phyloP scores from a whole-genome alignment of 306 rosid species.

The Urtica urens region DNA sequence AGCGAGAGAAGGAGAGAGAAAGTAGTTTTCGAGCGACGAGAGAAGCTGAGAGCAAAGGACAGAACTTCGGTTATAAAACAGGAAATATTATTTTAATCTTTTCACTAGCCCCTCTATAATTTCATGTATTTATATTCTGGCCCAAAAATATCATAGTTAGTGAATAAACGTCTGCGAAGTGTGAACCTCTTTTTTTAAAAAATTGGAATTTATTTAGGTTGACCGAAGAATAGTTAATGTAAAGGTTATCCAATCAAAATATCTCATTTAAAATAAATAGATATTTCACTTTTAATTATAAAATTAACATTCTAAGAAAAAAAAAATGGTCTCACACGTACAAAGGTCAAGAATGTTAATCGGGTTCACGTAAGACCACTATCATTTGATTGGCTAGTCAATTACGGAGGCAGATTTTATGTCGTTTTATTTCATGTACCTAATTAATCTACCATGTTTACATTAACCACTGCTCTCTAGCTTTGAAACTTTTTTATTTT shows the following conservation, averaged over 20 bases:
- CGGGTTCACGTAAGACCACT: background rate
- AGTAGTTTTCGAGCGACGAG: background rate
- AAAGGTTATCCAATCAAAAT: background rate
- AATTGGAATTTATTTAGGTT: background rate
- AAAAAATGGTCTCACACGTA: background rate
- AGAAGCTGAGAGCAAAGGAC: slow-evolving; percentile 1
- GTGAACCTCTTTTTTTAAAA: too few species aligned
- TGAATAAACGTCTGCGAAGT: too few species aligned
- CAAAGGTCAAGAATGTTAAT: background rate
- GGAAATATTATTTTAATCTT: background rate
- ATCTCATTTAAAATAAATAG: background rate
- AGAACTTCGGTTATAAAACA: slow-evolving; percentile 7
- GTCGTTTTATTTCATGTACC: slow-evolving; percentile 2
- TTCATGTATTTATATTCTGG: background rate
- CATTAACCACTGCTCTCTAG: background rate
- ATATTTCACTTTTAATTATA: background rate
- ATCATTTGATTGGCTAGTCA: background rate
- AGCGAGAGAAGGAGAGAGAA: background rate
- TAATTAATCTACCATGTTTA: slow-evolving; percentile 1
- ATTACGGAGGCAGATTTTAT: slow-evolving; percentile 2
- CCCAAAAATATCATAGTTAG: too few species aligned
- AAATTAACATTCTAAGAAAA: too few species aligned
- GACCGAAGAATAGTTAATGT: background rate
- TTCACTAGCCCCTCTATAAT: background rate
- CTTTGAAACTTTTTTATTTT: background rate